Evolutionary conservation across 345 rosid species (phyloP).

Genomic region (Zanthoxylum bungeanum): DNA sequence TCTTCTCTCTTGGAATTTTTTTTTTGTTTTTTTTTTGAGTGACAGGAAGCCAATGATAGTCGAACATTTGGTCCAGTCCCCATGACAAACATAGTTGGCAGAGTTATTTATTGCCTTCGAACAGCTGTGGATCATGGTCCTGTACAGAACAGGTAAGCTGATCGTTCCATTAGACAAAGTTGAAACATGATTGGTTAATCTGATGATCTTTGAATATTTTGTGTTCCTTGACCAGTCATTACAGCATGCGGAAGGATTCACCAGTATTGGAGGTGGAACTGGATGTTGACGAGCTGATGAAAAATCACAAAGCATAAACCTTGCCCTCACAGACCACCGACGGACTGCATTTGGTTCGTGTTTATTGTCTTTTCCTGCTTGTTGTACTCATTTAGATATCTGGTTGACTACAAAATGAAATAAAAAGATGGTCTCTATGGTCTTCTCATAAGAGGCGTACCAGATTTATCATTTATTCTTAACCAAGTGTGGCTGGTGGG

Average conservation of each 20-base stretch:
- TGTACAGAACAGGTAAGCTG: constrained; percentile 73
- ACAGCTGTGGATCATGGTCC: constrained; percentile 95
- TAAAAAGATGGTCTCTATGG: constrained; percentile 2
- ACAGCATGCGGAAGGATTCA: constrained; percentile 59
- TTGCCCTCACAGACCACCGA: neutral
- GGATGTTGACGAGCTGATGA: constrained; percentile 89
- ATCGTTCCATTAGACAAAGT: neutral
- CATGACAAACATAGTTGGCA: constrained; percentile 66
- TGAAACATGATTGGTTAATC: neutral
- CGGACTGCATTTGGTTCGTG: constrained; percentile 21
- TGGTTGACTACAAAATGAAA: constrained; percentile 5
- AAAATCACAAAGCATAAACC: constrained; percentile 63
- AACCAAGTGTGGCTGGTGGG: constrained; percentile 8
- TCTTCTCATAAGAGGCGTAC: constrained; percentile 3
- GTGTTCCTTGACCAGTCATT: constrained; percentile 38
- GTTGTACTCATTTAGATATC: neutral
- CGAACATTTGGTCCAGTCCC: constrained; percentile 85
- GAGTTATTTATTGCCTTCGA: constrained; percentile 76
- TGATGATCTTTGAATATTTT: constrained; percentile 6
- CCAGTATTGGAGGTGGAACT: constrained; percentile 84
- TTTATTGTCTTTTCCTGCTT: neutral
- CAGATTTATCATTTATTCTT: neutral
- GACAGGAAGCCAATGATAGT: constrained; percentile 90
- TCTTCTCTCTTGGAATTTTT: neutral
- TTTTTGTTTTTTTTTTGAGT: constrained; percentile 12